Percentiles rank a stretch among this genome's conserved stretches.
Evolutionary conservation across 768 basidiomycete species (phyloP).

Genomic region (Tricholoma sp.): DNA sequence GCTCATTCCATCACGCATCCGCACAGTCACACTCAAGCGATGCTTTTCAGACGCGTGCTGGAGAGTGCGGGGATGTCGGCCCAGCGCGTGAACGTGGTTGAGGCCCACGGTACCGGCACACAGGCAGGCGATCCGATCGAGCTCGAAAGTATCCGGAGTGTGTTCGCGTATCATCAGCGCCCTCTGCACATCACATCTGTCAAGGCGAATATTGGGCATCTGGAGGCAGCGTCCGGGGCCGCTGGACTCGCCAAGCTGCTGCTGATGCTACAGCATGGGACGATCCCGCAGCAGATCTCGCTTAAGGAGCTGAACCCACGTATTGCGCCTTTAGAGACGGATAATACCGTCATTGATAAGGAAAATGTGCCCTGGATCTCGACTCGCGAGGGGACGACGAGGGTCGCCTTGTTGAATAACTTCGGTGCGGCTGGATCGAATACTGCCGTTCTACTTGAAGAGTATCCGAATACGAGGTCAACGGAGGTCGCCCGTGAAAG

Average conservation of each 20-base stretch:
- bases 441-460: conserved; percentile 56
- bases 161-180: conserved; percentile 42
- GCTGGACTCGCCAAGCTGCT: conserved; percentile 68
- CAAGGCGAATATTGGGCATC: conserved; percentile 72
- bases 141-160: conserved; percentile 53
- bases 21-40: conserved; percentile 54
- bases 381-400: conserved; percentile 25
- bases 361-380: conserved; percentile 36
- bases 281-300: conserved; percentile 60
- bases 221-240: conserved; percentile 72
- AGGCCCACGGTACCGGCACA: conserved; percentile 74
- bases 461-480: conserved; percentile 19
- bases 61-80: conserved; percentile 39
- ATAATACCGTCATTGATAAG: conserved; percentile 46
- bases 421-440: conserved; percentile 77
- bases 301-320: conserved; percentile 50
- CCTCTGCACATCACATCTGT: conserved; percentile 64
- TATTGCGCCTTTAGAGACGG: conserved; percentile 41
- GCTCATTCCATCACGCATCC: conserved; percentile 72
- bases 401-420: conserved; percentile 64
- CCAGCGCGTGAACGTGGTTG: conserved; percentile 52
- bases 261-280: conserved; percentile 54
- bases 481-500: not conserved
- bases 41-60: conserved; percentile 49
- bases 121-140: conserved; percentile 69